A percentile compares a stretch with the other conserved stretches of the same genome.
Conservation (phyloP, 2,329 filamentous ascomycete species). For the Cladophialophora yegresii region DNA sequence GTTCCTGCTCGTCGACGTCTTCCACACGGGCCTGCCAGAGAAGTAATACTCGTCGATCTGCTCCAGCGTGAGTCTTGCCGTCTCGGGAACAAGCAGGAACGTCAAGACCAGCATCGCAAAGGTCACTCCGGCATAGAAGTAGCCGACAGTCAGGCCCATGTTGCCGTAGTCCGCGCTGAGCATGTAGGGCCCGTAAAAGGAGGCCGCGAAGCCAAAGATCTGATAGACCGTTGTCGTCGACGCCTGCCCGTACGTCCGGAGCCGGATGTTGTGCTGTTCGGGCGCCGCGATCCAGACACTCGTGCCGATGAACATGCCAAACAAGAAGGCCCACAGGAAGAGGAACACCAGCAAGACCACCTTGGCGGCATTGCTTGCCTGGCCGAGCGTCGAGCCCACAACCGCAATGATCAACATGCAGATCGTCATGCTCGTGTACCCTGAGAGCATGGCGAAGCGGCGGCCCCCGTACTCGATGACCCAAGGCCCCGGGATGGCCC, state of each 20-base stretch:
- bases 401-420: slow-evolving; percentile 37
- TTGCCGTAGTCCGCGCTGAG: slow-evolving; percentile 36
- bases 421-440: slow-evolving; percentile 35
- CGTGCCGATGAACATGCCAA: slow-evolving; percentile 37
- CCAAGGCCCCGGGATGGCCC: neutral
- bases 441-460: slow-evolving; percentile 34
- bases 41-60: slow-evolving; percentile 39
- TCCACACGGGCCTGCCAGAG: slow-evolving; percentile 35
- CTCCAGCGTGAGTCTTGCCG: slow-evolving; percentile 37
- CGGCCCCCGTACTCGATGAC: slow-evolving; percentile 37
- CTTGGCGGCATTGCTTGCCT: slow-evolving; percentile 27
- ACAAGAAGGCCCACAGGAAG: slow-evolving; percentile 38
- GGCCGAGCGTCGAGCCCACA: slow-evolving; percentile 34
- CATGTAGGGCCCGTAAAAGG: slow-evolving; percentile 39
- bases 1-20: slow-evolving; percentile 36
- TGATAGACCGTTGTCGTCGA: slow-evolving; percentile 36
- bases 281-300: slow-evolving; percentile 36
- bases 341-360: slow-evolving; percentile 38
- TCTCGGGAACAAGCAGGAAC: slow-evolving; percentile 37
- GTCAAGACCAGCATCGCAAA: slow-evolving; percentile 16
- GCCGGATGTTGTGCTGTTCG: slow-evolving; percentile 39
- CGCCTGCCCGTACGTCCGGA: slow-evolving; percentile 39
- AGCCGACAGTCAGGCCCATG: slow-evolving; percentile 40
- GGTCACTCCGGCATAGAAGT: slow-evolving; percentile 38
- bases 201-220: slow-evolving; percentile 36